Base-by-base conservation (phyloP, 495 filamentous ascomycete genomes). In the Penicillium odoratum region DNA sequence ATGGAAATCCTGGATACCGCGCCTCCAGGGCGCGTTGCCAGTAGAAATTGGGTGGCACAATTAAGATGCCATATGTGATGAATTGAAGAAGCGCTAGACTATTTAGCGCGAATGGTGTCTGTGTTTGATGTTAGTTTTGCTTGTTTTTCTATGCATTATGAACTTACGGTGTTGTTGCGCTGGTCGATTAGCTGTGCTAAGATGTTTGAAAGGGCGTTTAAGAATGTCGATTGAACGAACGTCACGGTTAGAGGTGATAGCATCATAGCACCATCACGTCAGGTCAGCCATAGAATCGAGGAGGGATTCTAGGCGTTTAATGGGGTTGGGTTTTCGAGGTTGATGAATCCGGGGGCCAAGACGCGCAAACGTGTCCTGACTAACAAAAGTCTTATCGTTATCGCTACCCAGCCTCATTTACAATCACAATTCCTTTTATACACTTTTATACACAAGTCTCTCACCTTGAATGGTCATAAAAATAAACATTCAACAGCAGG, bases 11-110 rank as follows among this genome's bases (percentile, higher is more conserved):
- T 5, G 85, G 84, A 58, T 81, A 86, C 0, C 59, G 64, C 28
- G 70, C 58, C 65, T 88, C 85, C 46, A 88, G 74, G 60, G 67
- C 80, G 58, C 72, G 76, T 69, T 90, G 92, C 92, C 92, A 98
- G 63, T 89, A 74, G 72, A 91, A 89, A 74, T 98, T 98, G 21
- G 89, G 88, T 4, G 94, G 93, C 15, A 88, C 86, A 64, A 82
- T 88, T 50, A 97, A 60, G 29, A 91, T 68, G 48, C 86, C 80
- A 76, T 88, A 97, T 48, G 91, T 66, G 55, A 89, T 68, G 72
- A 96, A 97, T 69, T 93, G 89, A 62, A 93, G 71, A 48, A 96
- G 71, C 1, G 88, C 84, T 11, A 78, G 66, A 55, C 70, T 75
- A 73, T 92, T 82, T 56, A 95, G 56, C 26, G 63, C 66, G 38